Evolutionary conservation across 495 filamentous ascomycete species (phyloP).

Genomic region (Aspergillus ostianus): DNA sequence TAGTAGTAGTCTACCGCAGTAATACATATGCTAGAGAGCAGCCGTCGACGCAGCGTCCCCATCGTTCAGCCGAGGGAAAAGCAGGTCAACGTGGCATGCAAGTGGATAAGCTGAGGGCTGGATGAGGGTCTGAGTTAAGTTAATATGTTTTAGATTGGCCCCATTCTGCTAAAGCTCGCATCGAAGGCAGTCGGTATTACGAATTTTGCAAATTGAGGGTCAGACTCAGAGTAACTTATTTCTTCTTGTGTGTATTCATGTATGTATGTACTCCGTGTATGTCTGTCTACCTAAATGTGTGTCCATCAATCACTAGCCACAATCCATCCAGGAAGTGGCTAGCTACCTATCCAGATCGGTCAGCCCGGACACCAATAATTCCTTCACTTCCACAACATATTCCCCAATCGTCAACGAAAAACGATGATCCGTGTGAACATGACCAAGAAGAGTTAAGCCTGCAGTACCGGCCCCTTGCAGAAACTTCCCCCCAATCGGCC

Average conservation of each 20-base stretch:
- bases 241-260: too few species aligned
- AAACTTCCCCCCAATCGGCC: background rate
- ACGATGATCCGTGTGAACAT: background rate
- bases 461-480: background rate
- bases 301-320: background rate
- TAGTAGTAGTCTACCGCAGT: background rate
- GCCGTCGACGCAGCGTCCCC: background rate
- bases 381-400: too few species aligned
- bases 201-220: too few species aligned
- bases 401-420: background rate
- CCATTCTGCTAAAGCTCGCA: background rate
- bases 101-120: slow-evolving; percentile 12
- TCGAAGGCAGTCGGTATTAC: too few species aligned
- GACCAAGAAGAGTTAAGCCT: background rate
- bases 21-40: too few species aligned
- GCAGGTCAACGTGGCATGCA: slow-evolving; percentile 9
- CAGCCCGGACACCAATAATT: too few species aligned
- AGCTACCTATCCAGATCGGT: too few species aligned
- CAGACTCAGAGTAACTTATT: too few species aligned
- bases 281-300: too few species aligned
- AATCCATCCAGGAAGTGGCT: background rate
- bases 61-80: slow-evolving; percentile 5
- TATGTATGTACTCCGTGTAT: too few species aligned
- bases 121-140: background rate
- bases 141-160: background rate